These are phyloP conservation scores for Dimocarpus longan DNA, from an alignment of 345 rosid genomes.

Conservation along the genomic window DNA sequence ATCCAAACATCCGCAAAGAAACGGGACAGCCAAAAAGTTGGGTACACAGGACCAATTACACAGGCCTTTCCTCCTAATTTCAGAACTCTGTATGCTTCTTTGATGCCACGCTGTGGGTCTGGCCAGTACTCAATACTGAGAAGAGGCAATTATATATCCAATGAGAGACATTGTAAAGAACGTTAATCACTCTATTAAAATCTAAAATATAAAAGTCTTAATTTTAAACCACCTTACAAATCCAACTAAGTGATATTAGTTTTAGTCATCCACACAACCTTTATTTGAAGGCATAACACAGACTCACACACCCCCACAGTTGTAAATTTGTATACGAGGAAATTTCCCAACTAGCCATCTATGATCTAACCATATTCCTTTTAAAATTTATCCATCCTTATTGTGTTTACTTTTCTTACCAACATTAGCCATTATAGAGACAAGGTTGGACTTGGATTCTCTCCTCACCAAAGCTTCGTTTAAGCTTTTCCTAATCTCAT, in stretches of 20 bases:
- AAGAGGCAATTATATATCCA: slow-evolving; percentile 12
- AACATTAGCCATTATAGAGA: too few relatives aligned
- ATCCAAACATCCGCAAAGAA: slow-evolving; percentile 99
- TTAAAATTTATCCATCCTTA: too few relatives aligned
- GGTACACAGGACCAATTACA: slow-evolving; percentile 93
- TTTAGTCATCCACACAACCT: neutral
- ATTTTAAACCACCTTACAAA: slow-evolving; percentile 9
- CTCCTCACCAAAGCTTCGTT: too few relatives aligned
- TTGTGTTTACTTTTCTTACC: too few relatives aligned
- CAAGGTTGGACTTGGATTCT: too few relatives aligned
- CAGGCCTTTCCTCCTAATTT: slow-evolving; percentile 94
- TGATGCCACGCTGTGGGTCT: slow-evolving; percentile 96
- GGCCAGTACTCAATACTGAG: slow-evolving; percentile 99
- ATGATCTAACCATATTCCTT: too few relatives aligned
- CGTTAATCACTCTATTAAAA: neutral
- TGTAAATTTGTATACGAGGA: neutral
- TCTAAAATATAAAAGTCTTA: slow-evolving; percentile 4
- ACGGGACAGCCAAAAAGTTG: slow-evolving; percentile 94
- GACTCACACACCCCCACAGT: neutral
- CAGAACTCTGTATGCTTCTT: slow-evolving; percentile 94
- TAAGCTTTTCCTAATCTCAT: too few relatives aligned
- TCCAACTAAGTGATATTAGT: neutral
- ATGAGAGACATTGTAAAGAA: slow-evolving; percentile 22
- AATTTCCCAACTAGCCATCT: too few relatives aligned
- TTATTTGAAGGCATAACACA: slow-evolving; percentile 2